Base-by-base conservation (phyloP, 495 filamentous ascomycete species). In the Letharia columbiana region DNA sequence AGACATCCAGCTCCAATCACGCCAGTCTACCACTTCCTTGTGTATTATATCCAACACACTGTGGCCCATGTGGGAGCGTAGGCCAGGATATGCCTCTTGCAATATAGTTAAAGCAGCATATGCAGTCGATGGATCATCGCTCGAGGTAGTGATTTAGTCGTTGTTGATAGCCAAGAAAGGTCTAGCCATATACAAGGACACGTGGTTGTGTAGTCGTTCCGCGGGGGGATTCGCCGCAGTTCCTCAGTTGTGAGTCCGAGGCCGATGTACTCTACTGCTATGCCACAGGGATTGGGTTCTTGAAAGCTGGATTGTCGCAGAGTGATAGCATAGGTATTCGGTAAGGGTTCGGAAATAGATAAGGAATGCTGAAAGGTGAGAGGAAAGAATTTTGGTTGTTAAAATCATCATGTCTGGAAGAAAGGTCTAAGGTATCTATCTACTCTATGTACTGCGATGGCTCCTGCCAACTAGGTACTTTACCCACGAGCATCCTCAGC, bases 11-110 rank as follows among this genome's bases (percentile, higher is more conserved):
- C 45, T 60, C 5, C 54, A 44, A 31, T 67, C 61, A 33, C 56
- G 31, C 54, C 61, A 64, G 37, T 50, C 56, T 60, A 64, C 60
- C 37, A 60, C 31, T 41, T 67, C 44, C 8, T 67, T 28, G 3
- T 52, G 61, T 33, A 64, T 67, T 15, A 54, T 40, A 37, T 67
- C 56, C 66, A 61, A 67, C 6, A 49, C 61, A 35, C 17, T 49
- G 35, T 44, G 37, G 18, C 50, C 35, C 15, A 52, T 41, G 20
- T 64, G 31, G 12, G 64, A 42, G 8, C 56, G 23, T 35, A 64
- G n/a, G 42, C 33, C 52, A 31, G 37, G 33, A 17, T 10, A 15
- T 64, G 37, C 35, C 40, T 59, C 40, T n/a, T 35, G 33, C 4
- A 20, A 13, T 42, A 6, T 28, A 5, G 15, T 15, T 12, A 9